Evolutionary conservation across 495 filamentous ascomycete genomes (phyloP), one percentile per base, ranked within the genome.

Genomic region (Pyronema omphalodes): DNA sequence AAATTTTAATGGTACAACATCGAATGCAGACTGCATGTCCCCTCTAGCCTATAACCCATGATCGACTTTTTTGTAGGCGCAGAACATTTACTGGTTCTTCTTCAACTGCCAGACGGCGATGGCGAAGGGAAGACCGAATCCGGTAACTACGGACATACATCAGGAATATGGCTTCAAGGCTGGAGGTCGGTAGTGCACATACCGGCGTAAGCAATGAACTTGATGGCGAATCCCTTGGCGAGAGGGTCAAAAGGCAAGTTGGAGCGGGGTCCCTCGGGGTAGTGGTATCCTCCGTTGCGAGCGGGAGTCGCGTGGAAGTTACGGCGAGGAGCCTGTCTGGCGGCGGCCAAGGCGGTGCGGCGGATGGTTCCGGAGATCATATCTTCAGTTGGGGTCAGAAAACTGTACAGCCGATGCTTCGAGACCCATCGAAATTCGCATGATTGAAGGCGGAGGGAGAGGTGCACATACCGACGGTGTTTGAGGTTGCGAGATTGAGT

Each of bases 211-310:
- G 62, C 67, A 83, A 86, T 91, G 78, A 83, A 98, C 72, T 81
- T 75, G 59, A 84, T 44, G 55, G 71, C 76, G 70, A 98, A 98
- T 69, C 72, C 82, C 69, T 79, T 81, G 64, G 82, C 93, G 71
- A 82, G 72, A 59, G 93, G 81, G 76, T 98, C 93, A 81, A 98
- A 98, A 57, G 91, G 91, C 56, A 98, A 72, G 76, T 94, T 95
- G 74, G 76, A 80, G 66, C 80, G 80, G 63, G 93, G 91, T 52
- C 91, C 93, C 75, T 96, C 93, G 57, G 88, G 84, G 74, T 98
- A 98, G 76, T 98, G 91, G 77, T 93, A 93, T 66, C 86, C 91
- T 55, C 77, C 78, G 60, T 91, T 71, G 71, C 84, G 89, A 68
- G 83, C 71, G 59, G 84, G 82, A 67, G 88, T 93, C 67, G 86